Evolutionary conservation across 2,329 filamentous ascomycete species (phyloP), one percentile per base, ranked within the genome.

Genomic region (Coniochaeta ligniaria): DNA sequence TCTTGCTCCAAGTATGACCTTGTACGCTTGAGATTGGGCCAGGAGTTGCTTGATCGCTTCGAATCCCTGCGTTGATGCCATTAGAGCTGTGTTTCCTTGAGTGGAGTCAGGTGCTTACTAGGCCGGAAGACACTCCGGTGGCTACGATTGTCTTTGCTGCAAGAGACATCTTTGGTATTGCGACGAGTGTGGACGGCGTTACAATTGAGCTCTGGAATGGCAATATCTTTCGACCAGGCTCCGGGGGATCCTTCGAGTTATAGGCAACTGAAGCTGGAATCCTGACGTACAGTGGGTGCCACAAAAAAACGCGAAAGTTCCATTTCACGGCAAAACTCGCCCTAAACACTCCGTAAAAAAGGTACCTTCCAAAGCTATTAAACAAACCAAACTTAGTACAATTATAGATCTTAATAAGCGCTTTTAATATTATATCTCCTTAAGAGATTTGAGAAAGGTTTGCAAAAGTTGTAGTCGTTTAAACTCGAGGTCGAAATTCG

Each of bases 11-110:
- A 83, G 72, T 52, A 83, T 77, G 64, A 82, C 70, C 17, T 68
- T 75, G 69, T 82, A 80, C 0, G 80, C 73, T 63, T 80, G 75
- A 0, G 72, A 61, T 55, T 78, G 73, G 17, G 70, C 65, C 8
- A 83, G 75, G 28, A 83, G 75, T 65, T 82, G 79, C 65, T 80
- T 81, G 59, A 82, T 71, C n/a, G 75, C 74, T 65, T 83, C 80
- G 59, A 83, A 78, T 14, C 81, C 80, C 80, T 83, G 20, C 28
- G 56, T 58, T 9, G 9, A 31, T 17, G 24, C 5, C 7, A 31
- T 17, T 9, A 28, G n/a, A 6, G 24, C 24, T 12, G 6, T 22
- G 24, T 17, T 20, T 14, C 20, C 43, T 17, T 22, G 17, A 17
- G 16, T 24, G 22, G 33, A 6, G 43, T 31, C 22, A 17, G 14